phyloP scores from a whole-genome alignment of 1,139 yeast genomes.

The Martiniozyma asiatica region DNA sequence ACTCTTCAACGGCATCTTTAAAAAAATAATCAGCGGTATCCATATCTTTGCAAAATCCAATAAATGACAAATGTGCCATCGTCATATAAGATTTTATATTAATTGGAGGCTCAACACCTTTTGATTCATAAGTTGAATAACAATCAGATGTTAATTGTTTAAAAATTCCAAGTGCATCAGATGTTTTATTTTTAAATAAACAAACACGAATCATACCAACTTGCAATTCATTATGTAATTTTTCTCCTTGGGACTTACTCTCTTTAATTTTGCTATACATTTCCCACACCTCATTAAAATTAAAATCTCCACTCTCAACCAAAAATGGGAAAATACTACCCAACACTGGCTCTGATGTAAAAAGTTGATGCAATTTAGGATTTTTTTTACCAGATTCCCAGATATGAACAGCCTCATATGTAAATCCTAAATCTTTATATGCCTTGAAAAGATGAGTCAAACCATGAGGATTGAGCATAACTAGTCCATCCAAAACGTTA shows the following conservation, averaged over 20 bases:
- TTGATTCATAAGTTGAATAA: constrained; percentile 23
- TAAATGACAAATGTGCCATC: constrained; percentile 66
- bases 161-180: constrained; percentile 39
- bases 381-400: constrained; percentile 34
- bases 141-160: constrained; percentile 27
- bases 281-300: constrained; percentile 46
- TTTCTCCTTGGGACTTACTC: constrained; percentile 22
- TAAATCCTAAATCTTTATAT: constrained; percentile 40
- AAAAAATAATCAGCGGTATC: constrained; percentile 63
- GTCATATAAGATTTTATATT: constrained; percentile 33
- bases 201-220: constrained; percentile 56
- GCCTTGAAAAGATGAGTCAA: constrained; percentile 46
- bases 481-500: constrained; percentile 33
- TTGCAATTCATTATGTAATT: constrained; percentile 36
- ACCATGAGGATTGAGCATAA: constrained; percentile 36
- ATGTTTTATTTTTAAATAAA: constrained; percentile 35
- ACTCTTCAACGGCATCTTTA: constrained; percentile 52
- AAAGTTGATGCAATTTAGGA: constrained; percentile 19
- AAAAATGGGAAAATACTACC: constrained; percentile 65
- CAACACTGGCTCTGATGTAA: constrained; percentile 42
- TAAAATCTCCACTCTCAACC: constrained; percentile 46
- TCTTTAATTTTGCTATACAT: constrained; percentile 33
- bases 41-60: constrained; percentile 71
- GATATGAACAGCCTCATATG: constrained; percentile 40
- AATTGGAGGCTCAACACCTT: constrained; percentile 21